Base-by-base conservation (phyloP, 306 rosid species). In the Cucumis sativus region DNA sequence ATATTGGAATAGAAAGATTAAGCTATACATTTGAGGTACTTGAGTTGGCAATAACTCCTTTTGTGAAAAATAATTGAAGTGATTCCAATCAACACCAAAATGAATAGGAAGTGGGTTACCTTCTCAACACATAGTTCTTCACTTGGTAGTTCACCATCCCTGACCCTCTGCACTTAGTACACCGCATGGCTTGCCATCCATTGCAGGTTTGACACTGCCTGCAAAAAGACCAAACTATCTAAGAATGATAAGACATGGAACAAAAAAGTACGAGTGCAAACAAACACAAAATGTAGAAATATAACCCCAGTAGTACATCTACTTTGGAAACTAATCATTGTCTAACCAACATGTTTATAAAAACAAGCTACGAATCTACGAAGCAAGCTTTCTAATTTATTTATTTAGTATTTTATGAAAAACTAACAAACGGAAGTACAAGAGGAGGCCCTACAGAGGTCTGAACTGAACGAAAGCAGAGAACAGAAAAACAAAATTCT, bases 141-240 rank as follows among this genome's bases (percentile, higher is more conserved):
- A 95, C 97, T 88, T 92, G 93, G 91, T 95, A 95, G 80, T 86
- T 91, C 86, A 95, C 97, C 87, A 80, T 88, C 74, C 98, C 98
- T 71, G 93, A 87, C 77, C 98, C 97, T 78, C 74, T 86, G 84
- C 98, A 95, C 96, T 87, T 85, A 18, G 92, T 92, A 79, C 97
- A 92, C 45, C 85, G 89, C 88, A 95, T 74, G 51, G 99, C 99
- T 85, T 87, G 92, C 99, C 99, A 95, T 78, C 98, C 98, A 67
- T 84, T 92, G 87, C 99, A 95, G 47, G 97, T 86, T 41, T 35
- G 68, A 81, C 99, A 95, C 78, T 92, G 80, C 85, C 99, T 95
- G 89, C 79, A 66, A 55, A 28, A 82, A 56, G 77, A 64, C 77
- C 28, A 7, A 62, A 75, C 78, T 79, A 75, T 76, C 82, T 82